Conservation (phyloP, 2,329 filamentous ascomycete species). For the Penicillium sp. region DNA sequence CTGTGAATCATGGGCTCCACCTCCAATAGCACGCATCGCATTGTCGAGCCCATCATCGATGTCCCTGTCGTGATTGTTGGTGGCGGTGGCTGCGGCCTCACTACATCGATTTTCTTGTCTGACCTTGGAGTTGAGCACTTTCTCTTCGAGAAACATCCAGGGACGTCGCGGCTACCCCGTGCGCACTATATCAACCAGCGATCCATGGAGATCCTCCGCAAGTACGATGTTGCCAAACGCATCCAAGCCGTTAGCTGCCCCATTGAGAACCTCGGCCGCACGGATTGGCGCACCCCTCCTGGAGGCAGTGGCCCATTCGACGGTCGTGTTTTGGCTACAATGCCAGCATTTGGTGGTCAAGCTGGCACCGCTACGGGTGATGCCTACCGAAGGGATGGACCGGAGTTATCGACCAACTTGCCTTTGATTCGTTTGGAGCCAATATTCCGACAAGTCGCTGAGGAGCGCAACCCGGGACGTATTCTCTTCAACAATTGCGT, state of each 20-base stretch:
- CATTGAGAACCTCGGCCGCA: constrained; percentile 1
- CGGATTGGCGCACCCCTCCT: constrained; percentile 9
- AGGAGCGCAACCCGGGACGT: constrained; percentile 18
- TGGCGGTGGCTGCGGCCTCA: constrained; percentile 17
- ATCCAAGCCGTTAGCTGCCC: constrained; percentile 10
- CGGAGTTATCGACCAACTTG: constrained; percentile 15
- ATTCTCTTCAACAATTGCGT: constrained; percentile 15
- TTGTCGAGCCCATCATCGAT: too few relatives aligned
- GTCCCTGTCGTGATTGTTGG: constrained; percentile 12
- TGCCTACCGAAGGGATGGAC: too few relatives aligned
- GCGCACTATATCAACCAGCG: constrained; percentile 12
- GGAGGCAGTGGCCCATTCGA: too few relatives aligned
- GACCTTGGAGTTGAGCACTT: constrained; percentile 16
- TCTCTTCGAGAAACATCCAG: constrained; percentile 9
- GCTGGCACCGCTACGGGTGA: constrained; percentile 1
- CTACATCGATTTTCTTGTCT: constrained; percentile 21
- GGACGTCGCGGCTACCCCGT: constrained; percentile 7
- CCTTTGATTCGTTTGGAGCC: constrained; percentile 20
- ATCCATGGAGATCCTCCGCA: constrained; percentile 10
- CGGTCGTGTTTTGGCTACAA: too few relatives aligned
- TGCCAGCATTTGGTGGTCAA: too few relatives aligned
- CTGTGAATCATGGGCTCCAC: too few relatives aligned
- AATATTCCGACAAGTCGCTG: constrained; percentile 14
- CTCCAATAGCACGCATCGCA: too few relatives aligned
- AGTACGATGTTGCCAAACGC: constrained; percentile 4